Evolutionary conservation across 2,329 filamentous ascomycete genomes (phyloP).

Genomic region (Elsinoe ampelina): DNA sequence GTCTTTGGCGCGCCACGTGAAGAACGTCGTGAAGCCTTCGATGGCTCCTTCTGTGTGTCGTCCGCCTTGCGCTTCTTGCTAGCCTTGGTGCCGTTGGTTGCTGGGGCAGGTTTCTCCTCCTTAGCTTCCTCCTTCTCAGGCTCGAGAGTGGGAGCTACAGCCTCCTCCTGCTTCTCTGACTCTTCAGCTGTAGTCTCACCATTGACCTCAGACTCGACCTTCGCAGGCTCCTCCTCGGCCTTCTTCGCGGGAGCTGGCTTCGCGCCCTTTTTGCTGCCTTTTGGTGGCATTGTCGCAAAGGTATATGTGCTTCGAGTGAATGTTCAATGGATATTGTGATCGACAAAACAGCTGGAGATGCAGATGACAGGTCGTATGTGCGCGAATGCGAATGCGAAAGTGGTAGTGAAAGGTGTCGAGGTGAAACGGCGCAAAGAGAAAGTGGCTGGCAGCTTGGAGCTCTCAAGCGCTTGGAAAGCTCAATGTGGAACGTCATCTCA

Average conservation of each 20-base stretch:
- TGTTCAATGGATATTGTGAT: not conserved
- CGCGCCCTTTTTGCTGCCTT: conserved; percentile 2
- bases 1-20: conserved; percentile 21
- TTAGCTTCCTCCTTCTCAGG: conserved; percentile 8
- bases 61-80: conserved; percentile 21
- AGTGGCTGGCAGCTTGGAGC: conserved; percentile 2
- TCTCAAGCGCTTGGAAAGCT: not conserved
- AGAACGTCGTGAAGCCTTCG: conserved; percentile 24
- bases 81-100: conserved; percentile 1
- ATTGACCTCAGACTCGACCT: not conserved
- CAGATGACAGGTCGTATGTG: not conserved
- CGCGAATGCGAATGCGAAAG: not conserved
- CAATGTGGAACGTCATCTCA: not conserved
- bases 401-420: not conserved
- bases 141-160: not conserved
- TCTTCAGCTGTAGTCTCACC: not conserved
- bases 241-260: not conserved
- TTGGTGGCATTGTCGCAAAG: conserved; percentile 6
- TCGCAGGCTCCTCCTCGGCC: not conserved
- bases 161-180: not conserved
- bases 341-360: not conserved
- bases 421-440: not conserved
- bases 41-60: conserved; percentile 15
- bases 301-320: not conserved
- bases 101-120: not conserved